These are phyloP conservation scores for Puccinia triticina DNA, from an alignment of 1,284 basidiomycete species.

Conservation along the genomic window DNA sequence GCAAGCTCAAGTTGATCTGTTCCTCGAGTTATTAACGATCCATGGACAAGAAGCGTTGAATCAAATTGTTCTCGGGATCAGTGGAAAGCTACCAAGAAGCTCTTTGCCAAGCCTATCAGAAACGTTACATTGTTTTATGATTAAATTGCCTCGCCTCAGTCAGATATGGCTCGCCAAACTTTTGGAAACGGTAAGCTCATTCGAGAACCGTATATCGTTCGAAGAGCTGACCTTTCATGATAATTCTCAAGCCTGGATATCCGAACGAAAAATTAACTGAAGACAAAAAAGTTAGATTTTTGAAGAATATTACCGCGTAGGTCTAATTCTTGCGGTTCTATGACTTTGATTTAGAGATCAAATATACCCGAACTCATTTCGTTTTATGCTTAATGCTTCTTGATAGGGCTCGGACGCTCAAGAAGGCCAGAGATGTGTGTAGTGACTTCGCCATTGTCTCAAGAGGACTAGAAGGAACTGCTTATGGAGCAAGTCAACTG, in stretches of 20 bases:
- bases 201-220: background rate
- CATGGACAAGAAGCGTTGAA: conserved; percentile 29
- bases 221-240: background rate
- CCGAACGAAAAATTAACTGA: conserved; percentile 32
- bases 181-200: conserved; percentile 46
- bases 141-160: conserved; percentile 54
- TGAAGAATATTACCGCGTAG: conserved; percentile 29
- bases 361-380: background rate
- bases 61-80: conserved; percentile 30
- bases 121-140: conserved; percentile 55
- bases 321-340: background rate
- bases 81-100: conserved; percentile 45
- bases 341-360: background rate
- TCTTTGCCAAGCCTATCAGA: conserved; percentile 56
- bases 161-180: conserved; percentile 53
- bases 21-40: conserved; percentile 15
- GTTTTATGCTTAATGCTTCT: background rate
- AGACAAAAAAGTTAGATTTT: conserved; percentile 35
- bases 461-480: conserved; percentile 44
- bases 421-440: conserved; percentile 46
- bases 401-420: conserved; percentile 43
- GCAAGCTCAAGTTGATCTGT: conserved; percentile 26
- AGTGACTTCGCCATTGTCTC: conserved; percentile 41
- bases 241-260: conserved; percentile 21
- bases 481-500: conserved; percentile 43